Percentiles rank a stretch among this genome's conserved stretches.
Conservation (phyloP, 441 rosid species). For the Viola pubescens region DNA sequence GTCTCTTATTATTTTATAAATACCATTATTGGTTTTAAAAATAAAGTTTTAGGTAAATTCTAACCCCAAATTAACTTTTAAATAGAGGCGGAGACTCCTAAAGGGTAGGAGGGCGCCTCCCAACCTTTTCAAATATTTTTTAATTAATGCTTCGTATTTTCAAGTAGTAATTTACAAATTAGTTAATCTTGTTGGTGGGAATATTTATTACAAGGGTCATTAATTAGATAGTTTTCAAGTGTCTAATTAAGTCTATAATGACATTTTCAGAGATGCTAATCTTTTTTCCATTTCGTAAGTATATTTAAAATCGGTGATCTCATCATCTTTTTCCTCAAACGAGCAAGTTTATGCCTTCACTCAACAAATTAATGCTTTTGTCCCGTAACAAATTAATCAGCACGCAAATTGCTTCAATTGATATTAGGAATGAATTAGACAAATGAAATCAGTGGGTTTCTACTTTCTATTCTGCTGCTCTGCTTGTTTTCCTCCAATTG, state of each 20-base stretch:
- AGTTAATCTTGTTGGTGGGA: constrained; percentile 11
- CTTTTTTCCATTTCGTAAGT: not conserved
- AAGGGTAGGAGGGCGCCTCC: no score
- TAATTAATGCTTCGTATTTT: no score
- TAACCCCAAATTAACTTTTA: no score
- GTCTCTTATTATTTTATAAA: no score
- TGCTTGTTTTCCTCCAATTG: not conserved
- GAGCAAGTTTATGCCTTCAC: constrained; percentile 18
- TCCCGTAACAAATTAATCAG: not conserved
- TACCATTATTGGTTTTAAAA: no score
- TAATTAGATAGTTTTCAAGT: no score
- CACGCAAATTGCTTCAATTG: not conserved
- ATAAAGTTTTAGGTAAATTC: no score
- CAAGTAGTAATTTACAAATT: not conserved
- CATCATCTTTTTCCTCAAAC: not conserved
- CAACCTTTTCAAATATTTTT: no score
- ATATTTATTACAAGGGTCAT: not conserved
- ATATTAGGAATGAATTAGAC: not conserved
- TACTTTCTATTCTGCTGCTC: not conserved
- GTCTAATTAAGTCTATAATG: not conserved
- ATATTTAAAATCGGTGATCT: not conserved
- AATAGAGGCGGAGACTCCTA: no score
- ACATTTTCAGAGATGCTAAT: not conserved
- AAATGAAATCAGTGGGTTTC: not conserved
- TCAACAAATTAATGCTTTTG: constrained; percentile 16